Evolutionary conservation across 768 basidiomycete species (phyloP).

Genomic region (Saitozyma sp.): DNA sequence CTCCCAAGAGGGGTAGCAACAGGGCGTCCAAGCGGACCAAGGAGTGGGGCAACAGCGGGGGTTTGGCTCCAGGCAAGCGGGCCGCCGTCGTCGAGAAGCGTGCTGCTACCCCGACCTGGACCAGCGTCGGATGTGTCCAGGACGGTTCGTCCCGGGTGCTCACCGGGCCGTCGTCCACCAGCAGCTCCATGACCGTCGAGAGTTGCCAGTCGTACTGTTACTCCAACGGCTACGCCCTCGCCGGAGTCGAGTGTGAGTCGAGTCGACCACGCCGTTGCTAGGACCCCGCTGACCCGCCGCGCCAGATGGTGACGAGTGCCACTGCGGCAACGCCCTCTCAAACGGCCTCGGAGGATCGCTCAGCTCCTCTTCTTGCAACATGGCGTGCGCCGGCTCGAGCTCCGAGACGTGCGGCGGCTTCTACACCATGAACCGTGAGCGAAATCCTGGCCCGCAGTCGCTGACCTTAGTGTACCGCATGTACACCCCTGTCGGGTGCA

Average conservation of each 20-base stretch:
- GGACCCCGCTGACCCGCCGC: constrained; percentile 5
- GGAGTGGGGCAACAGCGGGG: too few relatives aligned
- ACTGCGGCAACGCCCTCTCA: constrained; percentile 9
- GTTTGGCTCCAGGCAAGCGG: too few relatives aligned
- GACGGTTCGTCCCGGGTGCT: too few relatives aligned
- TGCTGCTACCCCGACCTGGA: too few relatives aligned
- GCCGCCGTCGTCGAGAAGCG: too few relatives aligned
- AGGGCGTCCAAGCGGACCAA: too few relatives aligned
- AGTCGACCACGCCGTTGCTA: background rate
- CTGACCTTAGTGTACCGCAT: background rate
- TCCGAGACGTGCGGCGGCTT: constrained; percentile 11
- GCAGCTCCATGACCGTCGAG: constrained; percentile 15
- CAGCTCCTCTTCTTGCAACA: constrained; percentile 8
- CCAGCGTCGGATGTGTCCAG: too few relatives aligned
- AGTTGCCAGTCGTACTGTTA: constrained; percentile 27
- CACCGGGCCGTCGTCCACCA: too few relatives aligned
- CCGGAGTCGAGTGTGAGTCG: constrained; percentile 37
- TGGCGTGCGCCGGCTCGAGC: constrained; percentile 1
- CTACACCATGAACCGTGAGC: constrained; percentile 3
- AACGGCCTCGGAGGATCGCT: background rate
- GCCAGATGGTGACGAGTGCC: constrained; percentile 24
- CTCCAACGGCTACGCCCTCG: constrained; percentile 22
- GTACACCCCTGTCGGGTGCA: background rate
- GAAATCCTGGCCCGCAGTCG: background rate
- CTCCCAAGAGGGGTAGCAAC: too few relatives aligned